Evolutionary conservation across 208 protist species (phyloP), one percentile per base, ranked within the genome.

Genomic region (Trichomonas vaginalis): DNA sequence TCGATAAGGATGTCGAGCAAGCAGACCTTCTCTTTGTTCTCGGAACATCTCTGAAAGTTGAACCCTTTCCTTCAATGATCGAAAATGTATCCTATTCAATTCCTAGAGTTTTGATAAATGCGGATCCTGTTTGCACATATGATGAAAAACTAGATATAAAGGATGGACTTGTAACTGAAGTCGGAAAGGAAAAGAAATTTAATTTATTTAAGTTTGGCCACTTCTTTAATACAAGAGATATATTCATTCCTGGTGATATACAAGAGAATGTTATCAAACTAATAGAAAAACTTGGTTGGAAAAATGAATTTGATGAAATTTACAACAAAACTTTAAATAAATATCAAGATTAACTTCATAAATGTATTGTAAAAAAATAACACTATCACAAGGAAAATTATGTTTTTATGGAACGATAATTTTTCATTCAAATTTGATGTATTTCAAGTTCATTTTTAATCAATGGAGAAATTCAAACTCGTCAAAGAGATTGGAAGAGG

Each of bases 1-100:
- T 47, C 3, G 39, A 95, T 45, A 3, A 14, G 32, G 49, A 95
- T 80, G 39, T 95, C 47, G 10, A 79, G 0, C 14, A 61, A 21
- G 17, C 27, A n/a, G 92, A 95, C 82, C 48, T 95, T 32, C 23
- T 95, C 0, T 37, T 95, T 42, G 92, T 95, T n/a, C 79, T 95
- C 9, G 92, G 92, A n/a, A 95, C 92, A 0, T 95, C 49, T 12
- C 40, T 95, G n/a, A 80, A 47, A 51, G 92, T 95, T 49, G 37
- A 95, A 14, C 92, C 92, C 3, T 61, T 95, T 92, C 27, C 45
- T 49, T 8, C 15, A 2, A 51, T 92, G 21, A 92, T 92, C 6
- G 45, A 92, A 35, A 8, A 56, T 35, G 45, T 92, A 39, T 17
- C 6, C 0, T 4, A 42, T 2, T 39, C 23, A 39, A 32, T 51